phyloP scores from a whole-genome alignment of 2,329 filamentous ascomycete genomes.

The Monilinia aucupariae region DNA sequence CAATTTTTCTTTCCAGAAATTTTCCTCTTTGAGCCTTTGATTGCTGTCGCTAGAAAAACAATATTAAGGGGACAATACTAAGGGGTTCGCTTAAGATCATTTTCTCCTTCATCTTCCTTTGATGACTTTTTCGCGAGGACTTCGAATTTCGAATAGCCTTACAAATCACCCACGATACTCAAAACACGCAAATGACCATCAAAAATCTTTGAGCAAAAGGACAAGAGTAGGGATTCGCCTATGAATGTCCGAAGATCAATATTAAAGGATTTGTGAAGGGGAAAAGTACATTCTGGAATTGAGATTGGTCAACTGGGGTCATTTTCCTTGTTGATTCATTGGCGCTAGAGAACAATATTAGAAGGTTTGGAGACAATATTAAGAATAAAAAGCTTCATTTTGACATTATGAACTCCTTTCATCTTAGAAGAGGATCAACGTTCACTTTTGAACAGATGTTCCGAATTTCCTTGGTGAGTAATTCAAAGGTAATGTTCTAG shows the following conservation, averaged over 20 bases:
- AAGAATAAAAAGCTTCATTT: neutral
- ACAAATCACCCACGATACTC: neutral
- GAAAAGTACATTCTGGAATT: neutral
- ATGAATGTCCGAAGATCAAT: neutral
- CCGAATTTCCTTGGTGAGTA: conserved; percentile 5
- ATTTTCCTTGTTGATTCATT: neutral
- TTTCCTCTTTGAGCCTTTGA: neutral
- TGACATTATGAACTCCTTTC: neutral
- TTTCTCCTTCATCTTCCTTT: neutral
- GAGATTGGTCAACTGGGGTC: neutral
- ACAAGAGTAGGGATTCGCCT: neutral
- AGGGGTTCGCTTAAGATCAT: conserved; percentile 7
- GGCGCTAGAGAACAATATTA: neutral
- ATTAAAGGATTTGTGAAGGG: neutral
- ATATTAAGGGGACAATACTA: conserved; percentile 12
- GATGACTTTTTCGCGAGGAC: neutral
- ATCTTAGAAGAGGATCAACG: neutral
- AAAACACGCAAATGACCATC: too few relatives aligned
- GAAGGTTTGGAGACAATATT: neutral
- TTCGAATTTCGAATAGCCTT: neutral
- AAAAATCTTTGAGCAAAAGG: neutral
- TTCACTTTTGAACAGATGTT: neutral
- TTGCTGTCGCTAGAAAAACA: neutral
- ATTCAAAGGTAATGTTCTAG: neutral
- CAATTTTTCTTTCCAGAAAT: neutral